Evolutionary conservation across 1,284 basidiomycete genomes (phyloP).

Genomic region (Mycena citricolor): DNA sequence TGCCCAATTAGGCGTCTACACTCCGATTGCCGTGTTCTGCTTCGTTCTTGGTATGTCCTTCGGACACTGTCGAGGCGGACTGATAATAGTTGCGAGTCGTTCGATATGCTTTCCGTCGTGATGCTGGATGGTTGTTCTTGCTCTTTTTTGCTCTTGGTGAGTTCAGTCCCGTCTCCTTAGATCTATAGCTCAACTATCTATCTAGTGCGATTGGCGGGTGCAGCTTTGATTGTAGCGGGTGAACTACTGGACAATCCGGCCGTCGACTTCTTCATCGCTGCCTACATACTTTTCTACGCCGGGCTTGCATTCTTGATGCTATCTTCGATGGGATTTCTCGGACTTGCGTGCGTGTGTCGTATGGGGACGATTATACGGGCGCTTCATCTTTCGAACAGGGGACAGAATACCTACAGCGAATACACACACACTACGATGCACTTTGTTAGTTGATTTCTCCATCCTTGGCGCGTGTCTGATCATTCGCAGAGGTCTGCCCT

Average conservation of each 20-base stretch:
- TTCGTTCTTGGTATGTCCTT: slow-evolving; percentile 42
- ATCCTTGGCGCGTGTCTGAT: neutral
- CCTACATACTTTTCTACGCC: slow-evolving; percentile 54
- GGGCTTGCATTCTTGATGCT: slow-evolving; percentile 55
- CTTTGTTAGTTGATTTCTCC: slow-evolving; percentile 29
- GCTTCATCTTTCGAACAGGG: slow-evolving; percentile 31
- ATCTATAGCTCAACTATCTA: slow-evolving; percentile 15
- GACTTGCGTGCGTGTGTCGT: slow-evolving; percentile 52
- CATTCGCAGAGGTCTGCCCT: slow-evolving; percentile 14
- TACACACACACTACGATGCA: slow-evolving; percentile 36
- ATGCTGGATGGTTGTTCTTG: slow-evolving; percentile 64
- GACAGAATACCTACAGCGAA: slow-evolving; percentile 49
- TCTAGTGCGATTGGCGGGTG: slow-evolving; percentile 58
- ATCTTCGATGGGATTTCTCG: slow-evolving; percentile 57
- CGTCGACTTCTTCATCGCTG: slow-evolving; percentile 47
- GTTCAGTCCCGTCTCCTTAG: slow-evolving; percentile 4
- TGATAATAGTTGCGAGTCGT: too few relatives aligned
- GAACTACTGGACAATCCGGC: slow-evolving; percentile 41
- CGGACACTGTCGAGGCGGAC: too few relatives aligned
- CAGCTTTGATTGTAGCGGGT: slow-evolving; percentile 52
- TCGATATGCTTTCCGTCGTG: slow-evolving; percentile 52
- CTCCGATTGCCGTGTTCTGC: slow-evolving; percentile 48
- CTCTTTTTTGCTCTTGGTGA: slow-evolving; percentile 50
- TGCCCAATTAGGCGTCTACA: slow-evolving; percentile 54
- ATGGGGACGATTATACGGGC: too few relatives aligned